Base-by-base conservation (phyloP, 2,329 filamentous ascomycete species). In the Boeremia lycopersici region DNA sequence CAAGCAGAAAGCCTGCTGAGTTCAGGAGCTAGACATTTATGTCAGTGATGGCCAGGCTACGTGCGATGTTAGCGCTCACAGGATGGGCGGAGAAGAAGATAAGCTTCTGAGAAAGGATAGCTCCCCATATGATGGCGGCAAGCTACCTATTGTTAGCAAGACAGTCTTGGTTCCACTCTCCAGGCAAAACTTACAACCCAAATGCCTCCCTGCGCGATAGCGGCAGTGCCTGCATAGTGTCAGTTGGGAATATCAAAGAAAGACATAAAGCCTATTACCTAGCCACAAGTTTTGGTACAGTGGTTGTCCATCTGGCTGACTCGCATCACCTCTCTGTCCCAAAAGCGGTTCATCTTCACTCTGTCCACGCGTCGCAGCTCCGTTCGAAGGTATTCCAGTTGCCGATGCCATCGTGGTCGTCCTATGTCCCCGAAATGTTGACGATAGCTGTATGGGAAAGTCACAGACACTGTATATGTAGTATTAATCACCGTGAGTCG, bases 41-140 rank as follows among this genome's bases (percentile, higher is more conserved):
- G 38, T 30, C 34, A 40, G 56, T 67, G 57, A 63, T 13, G 17
- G 6, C 17, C n/a, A 36, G 53, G 41, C 33, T 48, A 31, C 15
- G 33, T 35, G 19, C 19, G 2, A 4, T 47, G 50, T 10, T 43
- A 45, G 30, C 79, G 81, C 76, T 84, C 71, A 97, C 86, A 7
- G 93, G 93, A 75, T 98, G 93, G 8, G 88, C 86, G 15, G 91
- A 92, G 82, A 98, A 96, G 65, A 96, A 86, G 34, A 90, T 89
- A 58, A 96, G 71, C 28, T 87, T 74, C 39, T 83, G 81, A 36
- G 86, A 83, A 70, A 96, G 85, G 61, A 97, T 84, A 51, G 84
- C 84, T 40, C 85, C 84, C 91, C 91, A 96, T 62, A 96, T 82
- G 52, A 93, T 84, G 31, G 85, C 84, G 43, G 86, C 79, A 59